These are phyloP conservation scores for Scenedesmus sp. DNA, from an alignment of 163 green algal species.

Conservation along the genomic window DNA sequence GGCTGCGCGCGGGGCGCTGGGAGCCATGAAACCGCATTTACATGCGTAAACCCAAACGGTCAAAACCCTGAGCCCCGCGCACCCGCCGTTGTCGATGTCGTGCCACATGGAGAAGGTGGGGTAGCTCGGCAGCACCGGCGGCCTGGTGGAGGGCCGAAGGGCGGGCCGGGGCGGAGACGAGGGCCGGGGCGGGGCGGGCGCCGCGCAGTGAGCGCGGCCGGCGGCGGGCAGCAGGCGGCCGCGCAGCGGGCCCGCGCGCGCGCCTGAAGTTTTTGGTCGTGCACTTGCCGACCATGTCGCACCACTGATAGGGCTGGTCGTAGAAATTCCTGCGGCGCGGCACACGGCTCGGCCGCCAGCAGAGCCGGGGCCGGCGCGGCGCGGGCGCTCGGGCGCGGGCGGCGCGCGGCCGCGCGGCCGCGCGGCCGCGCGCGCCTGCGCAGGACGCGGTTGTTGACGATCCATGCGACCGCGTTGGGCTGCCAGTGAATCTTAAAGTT, in stretches of 20 bases:
- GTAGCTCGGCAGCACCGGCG: background rate
- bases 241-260: too few relatives aligned
- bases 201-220: too few relatives aligned
- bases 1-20: too few relatives aligned
- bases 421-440: background rate
- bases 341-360: background rate
- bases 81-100: constrained; percentile 7
- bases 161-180: too few relatives aligned
- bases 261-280: constrained; percentile 22
- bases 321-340: constrained; percentile 29
- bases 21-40: too few relatives aligned
- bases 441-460: constrained; percentile 29
- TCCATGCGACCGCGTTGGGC: constrained; percentile 23
- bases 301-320: background rate
- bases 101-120: constrained; percentile 19
- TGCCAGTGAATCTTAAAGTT: constrained; percentile 37
- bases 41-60: too few relatives aligned
- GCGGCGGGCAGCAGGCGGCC: too few relatives aligned
- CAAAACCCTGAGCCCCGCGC: too few relatives aligned
- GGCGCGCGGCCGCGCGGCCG: too few relatives aligned
- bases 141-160: too few relatives aligned
- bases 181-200: too few relatives aligned
- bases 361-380: background rate
- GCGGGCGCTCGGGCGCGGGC: background rate
- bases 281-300: constrained; percentile 24